Percentiles rank a stretch among this genome's conserved stretches.
These are phyloP conservation scores for Populus euphratica DNA, from an alignment of 345 rosid species.

Conservation along the genomic window DNA sequence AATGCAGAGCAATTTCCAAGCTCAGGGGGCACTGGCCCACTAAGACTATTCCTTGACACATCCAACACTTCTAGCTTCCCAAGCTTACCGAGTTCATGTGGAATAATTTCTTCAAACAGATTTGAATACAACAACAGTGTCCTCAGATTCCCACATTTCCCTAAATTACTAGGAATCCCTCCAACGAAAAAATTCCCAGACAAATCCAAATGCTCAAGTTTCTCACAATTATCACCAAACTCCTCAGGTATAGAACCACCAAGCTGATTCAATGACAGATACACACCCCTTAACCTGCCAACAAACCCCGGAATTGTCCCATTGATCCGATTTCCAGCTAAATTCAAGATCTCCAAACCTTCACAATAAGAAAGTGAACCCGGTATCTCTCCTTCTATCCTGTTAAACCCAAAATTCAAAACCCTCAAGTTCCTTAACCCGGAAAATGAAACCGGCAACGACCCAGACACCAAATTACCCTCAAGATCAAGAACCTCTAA, in stretches of 20 bases:
- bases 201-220: constrained; percentile 81
- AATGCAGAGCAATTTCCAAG: constrained; percentile 68
- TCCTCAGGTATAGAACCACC: constrained; percentile 57
- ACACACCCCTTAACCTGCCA: constrained; percentile 57
- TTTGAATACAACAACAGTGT: constrained; percentile 68
- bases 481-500: constrained; percentile 88
- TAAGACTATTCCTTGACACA: constrained; percentile 75
- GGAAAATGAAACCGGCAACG: constrained; percentile 43
- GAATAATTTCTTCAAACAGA: constrained; percentile 71
- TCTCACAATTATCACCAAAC: constrained; percentile 59
- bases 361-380: constrained; percentile 33
- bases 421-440: constrained; percentile 59
- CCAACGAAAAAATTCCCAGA: constrained; percentile 73
- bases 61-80: constrained; percentile 78
- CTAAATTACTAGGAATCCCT: constrained; percentile 62
- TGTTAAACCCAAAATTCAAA: constrained; percentile 77
- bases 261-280: constrained; percentile 57
- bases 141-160: constrained; percentile 52
- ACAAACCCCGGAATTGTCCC: constrained; percentile 70
- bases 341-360: constrained; percentile 55
- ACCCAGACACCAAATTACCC: constrained; percentile 53
- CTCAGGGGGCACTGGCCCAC: constrained; percentile 66
- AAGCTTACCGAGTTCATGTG: constrained; percentile 62
- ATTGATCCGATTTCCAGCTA: constrained; percentile 70
- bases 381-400: constrained; percentile 59